Evolutionary conservation across 805 yeast species (phyloP).

Genomic region (Schwanniomyces polymorphus): DNA sequence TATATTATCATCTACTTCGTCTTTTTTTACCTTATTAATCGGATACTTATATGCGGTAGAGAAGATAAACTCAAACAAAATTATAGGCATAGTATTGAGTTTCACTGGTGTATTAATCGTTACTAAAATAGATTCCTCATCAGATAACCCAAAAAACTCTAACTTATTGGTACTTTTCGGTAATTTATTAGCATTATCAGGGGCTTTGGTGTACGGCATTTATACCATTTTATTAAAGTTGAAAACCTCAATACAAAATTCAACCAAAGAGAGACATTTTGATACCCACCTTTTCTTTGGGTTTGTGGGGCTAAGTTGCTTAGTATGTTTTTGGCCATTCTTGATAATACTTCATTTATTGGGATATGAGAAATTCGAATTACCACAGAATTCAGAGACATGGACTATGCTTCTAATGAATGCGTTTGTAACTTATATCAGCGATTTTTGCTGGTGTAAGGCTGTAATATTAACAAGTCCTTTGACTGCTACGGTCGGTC

Average conservation of each 20-base stretch:
- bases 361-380: constrained; percentile 68
- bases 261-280: constrained; percentile 66
- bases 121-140: constrained; percentile 62
- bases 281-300: constrained; percentile 92
- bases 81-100: constrained; percentile 69
- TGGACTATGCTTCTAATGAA: constrained; percentile 47
- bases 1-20: constrained; percentile 85
- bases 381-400: constrained; percentile 59
- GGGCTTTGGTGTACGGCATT: constrained; percentile 89
- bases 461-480: constrained; percentile 94
- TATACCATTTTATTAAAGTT: constrained; percentile 83
- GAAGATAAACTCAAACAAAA: constrained; percentile 59
- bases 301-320: constrained; percentile 85
- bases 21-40: constrained; percentile 85
- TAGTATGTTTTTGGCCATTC: constrained; percentile 80
- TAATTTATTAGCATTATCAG: constrained; percentile 73
- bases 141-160: constrained; percentile 22
- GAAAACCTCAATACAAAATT: constrained; percentile 46
- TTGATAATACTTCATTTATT: constrained; percentile 60
- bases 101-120: constrained; percentile 80
- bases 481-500: constrained; percentile 91
- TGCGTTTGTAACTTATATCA: constrained; percentile 74
- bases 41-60: constrained; percentile 78
- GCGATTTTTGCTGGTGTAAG: constrained; percentile 95
- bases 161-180: constrained; percentile 51